Base-by-base conservation (phyloP, 202 grass and related monocot species). In the Tripidium arundinaceum region DNA sequence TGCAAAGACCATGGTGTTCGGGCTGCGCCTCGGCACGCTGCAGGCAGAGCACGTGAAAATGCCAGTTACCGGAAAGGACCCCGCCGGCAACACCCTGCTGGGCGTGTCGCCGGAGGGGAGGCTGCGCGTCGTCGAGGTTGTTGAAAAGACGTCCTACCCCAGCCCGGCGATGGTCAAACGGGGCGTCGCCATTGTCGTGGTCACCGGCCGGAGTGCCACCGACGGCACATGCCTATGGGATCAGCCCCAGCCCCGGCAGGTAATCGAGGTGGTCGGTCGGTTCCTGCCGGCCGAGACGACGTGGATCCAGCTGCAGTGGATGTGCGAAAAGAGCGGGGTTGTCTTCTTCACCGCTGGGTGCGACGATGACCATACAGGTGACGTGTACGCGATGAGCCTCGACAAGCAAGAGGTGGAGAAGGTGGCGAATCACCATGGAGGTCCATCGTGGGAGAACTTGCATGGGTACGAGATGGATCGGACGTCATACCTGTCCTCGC, bases 401-500 rank as follows among this genome's bases (percentile, higher is more conserved):
- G 21, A 22, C 37, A 68, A 39, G 21, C n/a, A 13, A 6, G 12
- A 1, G 11, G 38, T 83, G 16, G 50, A 68, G 72, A 77, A 4
- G 73, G 39, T 77, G 28, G 73, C 74, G 1, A 61, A n/a, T 9
- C 29, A 3, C 11, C 11, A 12, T 12, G 37, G 28, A 8, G 55
- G 16, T n/a, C 50, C 2, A 0, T 26, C 8, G 21, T 75, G 72
- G 52, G 12, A 8, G 4, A 8, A 67, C 3, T 12, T 84, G 14
- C 60, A 75, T 49, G 82, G 82, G n/a, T 84, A 70, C 70, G 80
- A 83, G 80, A 83, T 83, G 80, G 80, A 55, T 18, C 14, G 8
- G 5, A 61, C 39, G 10, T 36, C 70, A 18, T 64, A 75, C 33
- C 60, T 83, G 15, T 61, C 80, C 13, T 62, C 60, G 2, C 60